Evolutionary conservation across 202 grass and related monocot species (phyloP).

Genomic region (Zoysia matrella): DNA sequence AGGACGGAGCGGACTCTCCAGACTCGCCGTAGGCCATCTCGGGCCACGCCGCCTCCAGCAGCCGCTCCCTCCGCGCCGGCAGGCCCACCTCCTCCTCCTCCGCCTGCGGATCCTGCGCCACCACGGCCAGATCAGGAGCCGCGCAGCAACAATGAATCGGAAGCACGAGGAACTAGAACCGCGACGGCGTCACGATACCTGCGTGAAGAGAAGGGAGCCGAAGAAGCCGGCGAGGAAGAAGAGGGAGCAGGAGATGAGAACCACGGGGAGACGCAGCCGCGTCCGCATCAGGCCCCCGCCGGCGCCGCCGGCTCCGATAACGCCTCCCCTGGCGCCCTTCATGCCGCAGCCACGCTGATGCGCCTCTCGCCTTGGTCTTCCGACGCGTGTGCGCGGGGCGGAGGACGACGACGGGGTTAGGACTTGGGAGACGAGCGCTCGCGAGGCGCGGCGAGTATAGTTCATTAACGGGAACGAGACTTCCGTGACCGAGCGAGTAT

Average conservation of each 20-base stretch:
- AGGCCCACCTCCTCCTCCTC: slow-evolving; percentile 37
- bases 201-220: slow-evolving; percentile 72
- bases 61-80: slow-evolving; percentile 46
- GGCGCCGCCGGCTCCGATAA: slow-evolving; percentile 15
- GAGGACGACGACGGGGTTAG: slow-evolving; percentile 29
- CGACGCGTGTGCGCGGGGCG: slow-evolving; percentile 8
- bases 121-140: slow-evolving; percentile 32
- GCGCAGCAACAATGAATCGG: slow-evolving; percentile 3
- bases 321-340: slow-evolving; percentile 40
- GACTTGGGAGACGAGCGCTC: neutral
- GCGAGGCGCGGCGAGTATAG: slow-evolving; percentile 29
- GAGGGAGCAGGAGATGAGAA: slow-evolving; percentile 75
- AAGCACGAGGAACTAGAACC: neutral
- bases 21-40: slow-evolving; percentile 69
- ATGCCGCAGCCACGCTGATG: slow-evolving; percentile 11
- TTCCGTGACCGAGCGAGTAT: neutral
- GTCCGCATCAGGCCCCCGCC: slow-evolving; percentile 53
- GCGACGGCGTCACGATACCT: slow-evolving; percentile 42
- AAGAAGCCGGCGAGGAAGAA: slow-evolving; percentile 93
- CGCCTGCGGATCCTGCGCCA: slow-evolving; percentile 54
- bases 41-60: slow-evolving; percentile 64
- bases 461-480: neutral
- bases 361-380: neutral
- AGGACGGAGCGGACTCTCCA: slow-evolving; percentile 53
- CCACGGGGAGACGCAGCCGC: slow-evolving; percentile 70